Conservation (phyloP, 345 rosid species). For the Camelina sativa region DNA sequence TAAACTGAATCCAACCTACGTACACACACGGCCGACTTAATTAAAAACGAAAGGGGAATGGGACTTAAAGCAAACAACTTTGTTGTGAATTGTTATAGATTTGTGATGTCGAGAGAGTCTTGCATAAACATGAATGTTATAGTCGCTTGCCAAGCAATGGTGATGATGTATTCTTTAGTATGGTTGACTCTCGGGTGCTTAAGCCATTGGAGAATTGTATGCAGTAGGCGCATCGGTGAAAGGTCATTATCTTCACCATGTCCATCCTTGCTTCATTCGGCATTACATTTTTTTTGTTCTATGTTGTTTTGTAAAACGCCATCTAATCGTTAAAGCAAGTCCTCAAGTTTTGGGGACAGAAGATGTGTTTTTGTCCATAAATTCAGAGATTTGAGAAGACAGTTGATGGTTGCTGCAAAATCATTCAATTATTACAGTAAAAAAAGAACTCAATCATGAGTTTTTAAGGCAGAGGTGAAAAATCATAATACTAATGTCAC, state of each 20-base stretch:
- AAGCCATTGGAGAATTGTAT: background rate
- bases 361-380: constrained; percentile 21
- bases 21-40: background rate
- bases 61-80: background rate
- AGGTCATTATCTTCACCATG: background rate
- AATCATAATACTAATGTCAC: constrained; percentile 38
- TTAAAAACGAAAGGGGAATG: background rate
- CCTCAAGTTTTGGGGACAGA: background rate
- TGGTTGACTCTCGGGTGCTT: background rate
- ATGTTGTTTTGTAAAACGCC: background rate
- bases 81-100: background rate
- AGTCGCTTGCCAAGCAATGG: no score
- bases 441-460: constrained; percentile 28
- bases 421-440: constrained; percentile 9
- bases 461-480: constrained; percentile 16
- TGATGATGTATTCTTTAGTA: no score
- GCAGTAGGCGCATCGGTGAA: no score
- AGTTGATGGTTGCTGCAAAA: constrained; percentile 37
- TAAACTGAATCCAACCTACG: background rate
- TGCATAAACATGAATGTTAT: no score
- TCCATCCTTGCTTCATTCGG: background rate
- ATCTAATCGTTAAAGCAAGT: background rate
- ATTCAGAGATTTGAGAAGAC: constrained; percentile 22
- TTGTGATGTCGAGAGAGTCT: background rate
- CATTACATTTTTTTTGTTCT: no score